These are phyloP conservation scores for Purshia tridentata DNA, from an alignment of 306 rosid genomes.

Conservation along the genomic window DNA sequence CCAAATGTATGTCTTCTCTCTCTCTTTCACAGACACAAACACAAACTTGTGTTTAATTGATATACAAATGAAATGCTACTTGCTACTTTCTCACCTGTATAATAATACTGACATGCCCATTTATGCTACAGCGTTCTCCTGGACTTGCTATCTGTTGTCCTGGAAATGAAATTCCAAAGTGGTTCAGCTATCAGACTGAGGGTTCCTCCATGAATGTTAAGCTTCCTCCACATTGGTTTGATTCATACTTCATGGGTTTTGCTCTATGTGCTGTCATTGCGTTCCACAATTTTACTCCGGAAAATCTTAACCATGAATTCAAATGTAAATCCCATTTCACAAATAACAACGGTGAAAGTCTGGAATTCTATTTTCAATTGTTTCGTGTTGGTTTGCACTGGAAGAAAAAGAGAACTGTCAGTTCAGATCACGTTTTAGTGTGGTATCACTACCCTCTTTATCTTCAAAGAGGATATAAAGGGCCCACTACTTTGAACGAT, in stretches of 20 bases:
- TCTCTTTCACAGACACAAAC: neutral
- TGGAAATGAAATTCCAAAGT: neutral
- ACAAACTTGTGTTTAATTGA: too few relatives aligned
- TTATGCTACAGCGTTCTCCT: too few relatives aligned
- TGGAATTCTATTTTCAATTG: neutral
- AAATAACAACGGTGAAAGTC: neutral
- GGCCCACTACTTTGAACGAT: neutral
- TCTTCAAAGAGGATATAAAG: too few relatives aligned
- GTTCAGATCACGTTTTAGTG: neutral
- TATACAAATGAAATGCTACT: too few relatives aligned
- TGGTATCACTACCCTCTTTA: too few relatives aligned
- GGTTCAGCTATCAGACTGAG: neutral
- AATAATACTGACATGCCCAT: too few relatives aligned
- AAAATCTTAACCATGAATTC: too few relatives aligned
- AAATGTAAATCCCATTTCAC: neutral
- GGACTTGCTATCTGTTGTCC: neutral
- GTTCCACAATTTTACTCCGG: neutral
- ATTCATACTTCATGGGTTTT: neutral
- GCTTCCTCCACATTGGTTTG: neutral
- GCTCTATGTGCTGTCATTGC: neutral
- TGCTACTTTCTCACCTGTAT: neutral
- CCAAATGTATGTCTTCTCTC: neutral
- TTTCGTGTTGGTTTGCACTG: neutral
- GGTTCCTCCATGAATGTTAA: neutral
- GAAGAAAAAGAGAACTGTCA: too few relatives aligned